Conservation (phyloP, 2,329 filamentous ascomycete genomes). For the Calonectria honghensis region DNA sequence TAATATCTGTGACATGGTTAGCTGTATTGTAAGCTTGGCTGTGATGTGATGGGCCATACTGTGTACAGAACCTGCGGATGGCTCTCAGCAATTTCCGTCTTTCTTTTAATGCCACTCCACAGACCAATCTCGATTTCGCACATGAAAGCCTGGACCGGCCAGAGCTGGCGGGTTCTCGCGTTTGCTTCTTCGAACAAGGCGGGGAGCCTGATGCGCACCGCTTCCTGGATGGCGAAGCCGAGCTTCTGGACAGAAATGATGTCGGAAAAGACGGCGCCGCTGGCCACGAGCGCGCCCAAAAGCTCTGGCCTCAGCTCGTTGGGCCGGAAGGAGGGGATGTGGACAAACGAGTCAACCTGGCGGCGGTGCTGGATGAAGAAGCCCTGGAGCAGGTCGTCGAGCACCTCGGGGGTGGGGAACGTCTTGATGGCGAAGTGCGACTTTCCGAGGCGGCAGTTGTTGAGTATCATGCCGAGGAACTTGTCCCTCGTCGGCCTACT, state of each 20-base stretch:
- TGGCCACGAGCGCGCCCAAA: constrained; percentile 26
- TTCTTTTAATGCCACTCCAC: constrained; percentile 44
- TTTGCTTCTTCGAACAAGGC: constrained; percentile 38
- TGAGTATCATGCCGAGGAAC: constrained; percentile 40
- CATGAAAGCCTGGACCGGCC: constrained; percentile 39
- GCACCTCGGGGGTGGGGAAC: constrained; percentile 38
- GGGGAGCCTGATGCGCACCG: constrained; percentile 34
- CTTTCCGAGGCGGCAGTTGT: constrained; percentile 40
- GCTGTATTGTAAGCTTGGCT: too few species aligned
- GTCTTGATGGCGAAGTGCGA: constrained; percentile 39
- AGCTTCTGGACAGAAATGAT: constrained; percentile 38
- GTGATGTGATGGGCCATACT: constrained; percentile 10
- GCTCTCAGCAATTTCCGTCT: constrained; percentile 45
- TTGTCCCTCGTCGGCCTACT: constrained; percentile 39
- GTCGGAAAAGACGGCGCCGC: constrained; percentile 33
- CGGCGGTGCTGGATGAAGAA: constrained; percentile 42
- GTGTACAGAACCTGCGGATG: constrained; percentile 42
- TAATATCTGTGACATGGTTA: constrained; percentile 34
- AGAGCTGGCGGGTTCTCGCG: constrained; percentile 35
- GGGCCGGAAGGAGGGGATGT: constrained; percentile 36
- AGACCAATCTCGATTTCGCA: constrained; percentile 41
- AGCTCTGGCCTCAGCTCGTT: constrained; percentile 37
- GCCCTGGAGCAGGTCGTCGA: constrained; percentile 38
- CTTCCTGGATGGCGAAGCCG: constrained; percentile 41
- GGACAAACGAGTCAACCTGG: constrained; percentile 40